Percentiles rank a stretch among this genome's conserved stretches.
phyloP scores from a whole-genome alignment of 495 filamentous ascomycete species.

The Schizothecium vesticola region DNA sequence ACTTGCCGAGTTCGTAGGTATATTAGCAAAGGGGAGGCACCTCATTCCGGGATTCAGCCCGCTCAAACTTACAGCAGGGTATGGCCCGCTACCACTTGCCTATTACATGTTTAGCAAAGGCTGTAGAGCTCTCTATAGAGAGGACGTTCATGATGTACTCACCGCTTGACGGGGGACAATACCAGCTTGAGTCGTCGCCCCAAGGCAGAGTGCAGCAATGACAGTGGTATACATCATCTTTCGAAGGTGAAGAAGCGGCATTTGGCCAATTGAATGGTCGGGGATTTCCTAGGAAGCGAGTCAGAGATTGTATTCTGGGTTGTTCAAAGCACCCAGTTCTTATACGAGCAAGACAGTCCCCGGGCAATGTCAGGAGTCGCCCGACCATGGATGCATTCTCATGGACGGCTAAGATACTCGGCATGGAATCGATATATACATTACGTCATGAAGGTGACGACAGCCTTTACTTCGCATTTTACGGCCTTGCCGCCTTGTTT shows the following conservation, averaged over 20 bases:
- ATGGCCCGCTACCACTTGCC: constrained; percentile 1
- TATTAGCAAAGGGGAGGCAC: background rate
- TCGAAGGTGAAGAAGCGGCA: background rate
- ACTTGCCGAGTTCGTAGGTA: background rate
- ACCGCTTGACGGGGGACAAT: background rate
- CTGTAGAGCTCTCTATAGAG: background rate
- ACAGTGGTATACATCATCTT: background rate
- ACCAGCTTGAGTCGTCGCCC: background rate
- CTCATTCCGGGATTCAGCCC: no score
- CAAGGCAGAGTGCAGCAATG: background rate
- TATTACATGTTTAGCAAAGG: background rate
- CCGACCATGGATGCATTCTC: no score
- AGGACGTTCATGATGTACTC: background rate
- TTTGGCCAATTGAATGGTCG: background rate
- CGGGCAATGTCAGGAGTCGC: no score
- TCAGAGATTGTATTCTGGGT: no score
- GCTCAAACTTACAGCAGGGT: background rate
- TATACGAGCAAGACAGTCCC: no score
- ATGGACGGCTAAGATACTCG: no score
- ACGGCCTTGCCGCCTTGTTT: background rate
- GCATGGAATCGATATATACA: no score
- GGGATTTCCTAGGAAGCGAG: background rate
- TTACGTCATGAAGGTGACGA: background rate
- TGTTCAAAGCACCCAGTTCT: no score
- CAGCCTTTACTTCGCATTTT: background rate